phyloP scores from a whole-genome alignment of 2,329 filamentous ascomycete species.

The Fusarium agapanthi region DNA sequence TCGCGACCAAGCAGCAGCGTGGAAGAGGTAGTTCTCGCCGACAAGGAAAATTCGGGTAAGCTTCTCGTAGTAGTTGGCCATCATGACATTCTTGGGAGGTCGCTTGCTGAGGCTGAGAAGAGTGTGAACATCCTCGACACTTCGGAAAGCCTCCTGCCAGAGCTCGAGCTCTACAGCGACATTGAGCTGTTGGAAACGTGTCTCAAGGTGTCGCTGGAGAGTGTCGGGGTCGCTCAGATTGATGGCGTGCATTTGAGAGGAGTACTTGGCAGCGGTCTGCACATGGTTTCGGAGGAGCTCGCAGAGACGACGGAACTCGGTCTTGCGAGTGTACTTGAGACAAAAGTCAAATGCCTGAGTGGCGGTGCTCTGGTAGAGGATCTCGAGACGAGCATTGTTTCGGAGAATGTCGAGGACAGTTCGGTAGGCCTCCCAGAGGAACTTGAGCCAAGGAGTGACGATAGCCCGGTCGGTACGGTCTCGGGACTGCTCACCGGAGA shows the following conservation, averaged over 20 bases:
- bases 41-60: constrained; percentile 98
- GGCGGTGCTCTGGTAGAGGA: constrained; percentile 98
- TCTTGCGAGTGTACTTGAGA: constrained; percentile 97
- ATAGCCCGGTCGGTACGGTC: constrained; percentile 98
- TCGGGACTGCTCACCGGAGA: constrained; percentile 96
- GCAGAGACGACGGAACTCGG: constrained; percentile 97
- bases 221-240: constrained; percentile 98
- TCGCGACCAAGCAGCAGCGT: constrained; percentile 95
- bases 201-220: constrained; percentile 95
- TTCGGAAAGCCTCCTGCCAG: constrained; percentile 99
- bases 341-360: constrained; percentile 99
- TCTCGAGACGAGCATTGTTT: constrained; percentile 97
- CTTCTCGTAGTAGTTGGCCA: constrained; percentile 99
- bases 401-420: constrained; percentile 98
- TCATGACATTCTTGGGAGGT: constrained; percentile 98
- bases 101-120: constrained; percentile 97
- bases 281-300: constrained; percentile 98
- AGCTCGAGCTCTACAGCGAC: constrained; percentile 97
- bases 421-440: constrained; percentile 98
- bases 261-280: constrained; percentile 99
- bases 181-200: constrained; percentile 97
- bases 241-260: constrained; percentile 98
- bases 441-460: constrained; percentile 99
- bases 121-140: constrained; percentile 98
- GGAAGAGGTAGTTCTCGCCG: constrained; percentile 99